phyloP scores from a whole-genome alignment of 371 early-diverging fungal species.

The Mucor racemosus region DNA sequence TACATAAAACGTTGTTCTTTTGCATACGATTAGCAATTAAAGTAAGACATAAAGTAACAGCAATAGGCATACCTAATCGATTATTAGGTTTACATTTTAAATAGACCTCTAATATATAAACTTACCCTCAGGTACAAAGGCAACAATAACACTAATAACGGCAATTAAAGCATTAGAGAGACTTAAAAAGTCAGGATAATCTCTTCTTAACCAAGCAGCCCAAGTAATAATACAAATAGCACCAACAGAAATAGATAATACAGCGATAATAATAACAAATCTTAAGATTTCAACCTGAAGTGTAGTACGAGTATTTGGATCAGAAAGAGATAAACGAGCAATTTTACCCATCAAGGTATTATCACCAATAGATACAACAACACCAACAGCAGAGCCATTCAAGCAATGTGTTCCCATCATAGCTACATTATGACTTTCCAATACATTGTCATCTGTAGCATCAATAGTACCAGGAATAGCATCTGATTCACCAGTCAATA shows the following conservation, averaged over 20 bases:
- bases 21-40: slow-evolving; percentile 66
- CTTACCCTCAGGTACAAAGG: slow-evolving; percentile 69
- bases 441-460: slow-evolving; percentile 60
- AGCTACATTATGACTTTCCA: slow-evolving; percentile 71
- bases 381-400: slow-evolving; percentile 65
- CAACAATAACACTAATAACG: slow-evolving; percentile 73
- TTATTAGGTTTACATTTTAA: neutral
- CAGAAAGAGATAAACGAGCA: slow-evolving; percentile 56
- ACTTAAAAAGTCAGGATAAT: slow-evolving; percentile 58
- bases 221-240: slow-evolving; percentile 38
- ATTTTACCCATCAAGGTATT: slow-evolving; percentile 78
- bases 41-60: slow-evolving; percentile 57
- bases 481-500: slow-evolving; percentile 75
- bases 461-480: slow-evolving; percentile 59
- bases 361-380: slow-evolving; percentile 64
- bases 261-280: slow-evolving; percentile 71
- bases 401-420: slow-evolving; percentile 70
- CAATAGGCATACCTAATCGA: slow-evolving; percentile 47
- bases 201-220: slow-evolving; percentile 42
- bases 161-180: slow-evolving; percentile 67
- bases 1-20: slow-evolving; percentile 59
- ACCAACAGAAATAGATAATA: slow-evolving; percentile 59
- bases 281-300: slow-evolving; percentile 72
- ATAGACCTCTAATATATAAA: too few species aligned
- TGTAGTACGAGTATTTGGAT: slow-evolving; percentile 52